A percentile compares a stretch with the other conserved stretches of the same genome.
phyloP scores from a whole-genome alignment of 2,329 filamentous ascomycete species.

The Cladophialophora exuberans region DNA sequence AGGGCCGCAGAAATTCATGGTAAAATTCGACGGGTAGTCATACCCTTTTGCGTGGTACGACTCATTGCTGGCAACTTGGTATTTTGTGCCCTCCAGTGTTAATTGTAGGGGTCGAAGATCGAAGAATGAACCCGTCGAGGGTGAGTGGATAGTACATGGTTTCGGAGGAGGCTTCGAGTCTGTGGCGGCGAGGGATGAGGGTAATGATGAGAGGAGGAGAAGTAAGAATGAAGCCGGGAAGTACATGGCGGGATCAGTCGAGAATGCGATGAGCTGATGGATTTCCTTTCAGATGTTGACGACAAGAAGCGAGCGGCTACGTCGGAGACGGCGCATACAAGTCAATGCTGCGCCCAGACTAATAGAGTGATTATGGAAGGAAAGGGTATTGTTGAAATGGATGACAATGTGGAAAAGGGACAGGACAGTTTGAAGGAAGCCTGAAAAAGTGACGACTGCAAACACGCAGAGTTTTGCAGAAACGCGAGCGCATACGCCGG shows the following conservation, averaged over 20 bases:
- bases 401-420: background rate
- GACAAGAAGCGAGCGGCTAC: background rate
- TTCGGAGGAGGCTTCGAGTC: constrained; percentile 49
- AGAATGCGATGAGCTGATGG: background rate
- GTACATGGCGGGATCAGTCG: constrained; percentile 18
- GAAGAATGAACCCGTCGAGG: constrained; percentile 65
- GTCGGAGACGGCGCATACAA: constrained; percentile 6
- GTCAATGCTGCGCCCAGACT: constrained; percentile 8
- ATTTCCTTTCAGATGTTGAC: background rate
- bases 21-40: constrained; percentile 56
- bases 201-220: constrained; percentile 39
- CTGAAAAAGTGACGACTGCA: background rate
- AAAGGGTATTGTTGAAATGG: background rate
- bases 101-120: constrained; percentile 59
- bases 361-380: background rate
- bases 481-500: background rate
- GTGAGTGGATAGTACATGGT: constrained; percentile 65
- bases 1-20: constrained; percentile 54
- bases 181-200: constrained; percentile 39
- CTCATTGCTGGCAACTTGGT: constrained; percentile 45
- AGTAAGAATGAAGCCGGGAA: constrained; percentile 31
- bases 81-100: constrained; percentile 46
- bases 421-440: constrained; percentile 2
- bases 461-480: too few relatives aligned
- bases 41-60: constrained; percentile 55